Evolutionary conservation across 1,284 basidiomycete genomes (phyloP), one percentile per base, ranked within the genome.

Genomic region (Lentinula novae-zelandiae): DNA sequence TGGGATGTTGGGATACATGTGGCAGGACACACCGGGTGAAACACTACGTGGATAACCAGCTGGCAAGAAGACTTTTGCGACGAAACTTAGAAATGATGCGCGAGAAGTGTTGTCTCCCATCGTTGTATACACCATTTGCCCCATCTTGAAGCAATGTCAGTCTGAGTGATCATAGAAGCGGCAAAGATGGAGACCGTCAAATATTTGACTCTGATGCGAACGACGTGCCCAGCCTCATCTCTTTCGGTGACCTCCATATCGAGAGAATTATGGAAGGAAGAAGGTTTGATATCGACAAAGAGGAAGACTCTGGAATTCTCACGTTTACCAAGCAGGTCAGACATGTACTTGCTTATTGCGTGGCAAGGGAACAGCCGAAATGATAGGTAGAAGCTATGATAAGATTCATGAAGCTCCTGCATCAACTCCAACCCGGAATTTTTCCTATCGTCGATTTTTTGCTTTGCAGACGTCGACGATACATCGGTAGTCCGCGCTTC

Each of bases 401-500:
- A 46, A n/a, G 8, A 12, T 42, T 53, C 34, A 53, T 13, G 51
- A 53, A 34, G 33, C 39, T 44, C 42, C 48, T 9, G 72, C 64
- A 57, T 87, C 31, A 89, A 65, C 67, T 85, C 84, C 33, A 72
- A 74, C 40, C 75, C 79, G 55, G 78, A 77, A n/a, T 70, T 71
- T 20, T 78, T 78, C 8, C 69, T 75, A 4, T 79, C 80, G 15
- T 87, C 87, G 1, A 85, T 87, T 72, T 90, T 91, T 56, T 89
- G 82, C 70, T 92, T 92, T 27, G 27, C 27, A 27, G 27, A 27
- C 27, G 73, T 73, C 1, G 77, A 36, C 22, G 54, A 51, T 7
- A 17, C 60, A 17, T 63, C 67, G 17, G 40, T 64, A 44, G 78
- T 78, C 40, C 64, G 65, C 72, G 62, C 60, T 73, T 91, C 93